Conservation (phyloP, 2,329 filamentous ascomycete species). For the Talaromyces albobiverticillius region DNA sequence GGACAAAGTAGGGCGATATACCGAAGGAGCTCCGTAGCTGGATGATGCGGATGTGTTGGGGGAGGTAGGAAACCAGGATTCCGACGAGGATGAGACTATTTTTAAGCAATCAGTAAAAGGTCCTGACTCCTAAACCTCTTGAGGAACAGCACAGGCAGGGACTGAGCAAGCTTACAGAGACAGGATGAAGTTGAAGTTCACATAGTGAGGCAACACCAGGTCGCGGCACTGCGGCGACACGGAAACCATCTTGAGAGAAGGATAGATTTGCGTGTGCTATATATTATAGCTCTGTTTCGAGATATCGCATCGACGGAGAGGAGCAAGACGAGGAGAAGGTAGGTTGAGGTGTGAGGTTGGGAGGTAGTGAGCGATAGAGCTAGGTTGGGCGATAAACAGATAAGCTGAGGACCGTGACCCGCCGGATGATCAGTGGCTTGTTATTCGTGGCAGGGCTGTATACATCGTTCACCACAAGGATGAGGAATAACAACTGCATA, state of each 20-base stretch:
- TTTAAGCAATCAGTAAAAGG: constrained; percentile 12
- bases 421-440: neutral
- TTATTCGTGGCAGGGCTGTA: too few relatives aligned
- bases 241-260: constrained; percentile 21
- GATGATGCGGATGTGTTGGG: constrained; percentile 92
- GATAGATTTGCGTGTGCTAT: neutral
- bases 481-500: too few relatives aligned
- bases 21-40: constrained; percentile 81
- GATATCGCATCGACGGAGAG: neutral
- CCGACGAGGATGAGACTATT: constrained; percentile 73
- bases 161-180: constrained; percentile 48
- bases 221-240: constrained; percentile 45
- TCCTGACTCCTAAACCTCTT: too few relatives aligned
- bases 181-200: constrained; percentile 53
- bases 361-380: too few relatives aligned
- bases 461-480: too few relatives aligned
- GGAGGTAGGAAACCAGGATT: constrained; percentile 88
- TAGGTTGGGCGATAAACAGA: constrained; percentile 1
- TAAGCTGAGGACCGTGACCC: constrained; percentile 1
- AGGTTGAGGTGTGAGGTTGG: neutral
- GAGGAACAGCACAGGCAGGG: too few relatives aligned
- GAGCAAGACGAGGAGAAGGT: neutral
- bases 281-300: neutral
- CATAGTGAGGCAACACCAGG: constrained; percentile 50
- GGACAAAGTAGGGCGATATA: constrained; percentile 90